These are phyloP conservation scores for Phytophthora podocarpi DNA, from an alignment of 352 stramenopile genomes.

Conservation along the genomic window DNA sequence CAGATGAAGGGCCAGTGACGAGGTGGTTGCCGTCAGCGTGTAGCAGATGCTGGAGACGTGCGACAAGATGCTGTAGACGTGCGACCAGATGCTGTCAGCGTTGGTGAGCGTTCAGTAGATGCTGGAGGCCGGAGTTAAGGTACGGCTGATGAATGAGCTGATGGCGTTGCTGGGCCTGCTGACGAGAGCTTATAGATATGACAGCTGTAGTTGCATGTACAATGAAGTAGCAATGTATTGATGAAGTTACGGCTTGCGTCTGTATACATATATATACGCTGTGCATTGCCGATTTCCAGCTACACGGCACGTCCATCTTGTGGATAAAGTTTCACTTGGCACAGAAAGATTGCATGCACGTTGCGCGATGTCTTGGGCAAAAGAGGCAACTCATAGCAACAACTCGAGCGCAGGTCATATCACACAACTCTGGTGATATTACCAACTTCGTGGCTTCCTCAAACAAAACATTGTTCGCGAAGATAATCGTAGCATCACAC, in stretches of 20 bases:
- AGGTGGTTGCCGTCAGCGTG: too few relatives aligned
- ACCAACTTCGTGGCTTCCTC: neutral
- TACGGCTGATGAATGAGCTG: too few relatives aligned
- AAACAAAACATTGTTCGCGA: neutral
- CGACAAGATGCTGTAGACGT: too few relatives aligned
- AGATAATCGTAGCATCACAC: slow-evolving; percentile 1
- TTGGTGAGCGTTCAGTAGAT: too few relatives aligned
- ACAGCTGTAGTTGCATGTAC: too few relatives aligned
- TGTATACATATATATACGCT: slow-evolving; percentile 1
- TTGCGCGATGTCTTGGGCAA: neutral
- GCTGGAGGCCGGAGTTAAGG: too few relatives aligned
- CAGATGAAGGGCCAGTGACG: too few relatives aligned
- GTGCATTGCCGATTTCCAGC: neutral
- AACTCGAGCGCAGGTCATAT: neutral
- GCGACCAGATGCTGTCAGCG: too few relatives aligned
- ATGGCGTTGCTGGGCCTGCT: too few relatives aligned
- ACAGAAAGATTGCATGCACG: neutral
- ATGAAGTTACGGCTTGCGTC: neutral
- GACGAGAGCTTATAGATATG: too few relatives aligned
- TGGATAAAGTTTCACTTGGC: neutral
- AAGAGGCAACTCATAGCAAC: neutral
- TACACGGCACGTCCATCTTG: neutral
- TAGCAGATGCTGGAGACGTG: too few relatives aligned
- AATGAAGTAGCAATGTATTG: too few relatives aligned
- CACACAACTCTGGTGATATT: neutral